These are phyloP conservation scores for Kwoniella dendrophila DNA, from an alignment of 768 basidiomycete genomes.

Conservation along the genomic window DNA sequence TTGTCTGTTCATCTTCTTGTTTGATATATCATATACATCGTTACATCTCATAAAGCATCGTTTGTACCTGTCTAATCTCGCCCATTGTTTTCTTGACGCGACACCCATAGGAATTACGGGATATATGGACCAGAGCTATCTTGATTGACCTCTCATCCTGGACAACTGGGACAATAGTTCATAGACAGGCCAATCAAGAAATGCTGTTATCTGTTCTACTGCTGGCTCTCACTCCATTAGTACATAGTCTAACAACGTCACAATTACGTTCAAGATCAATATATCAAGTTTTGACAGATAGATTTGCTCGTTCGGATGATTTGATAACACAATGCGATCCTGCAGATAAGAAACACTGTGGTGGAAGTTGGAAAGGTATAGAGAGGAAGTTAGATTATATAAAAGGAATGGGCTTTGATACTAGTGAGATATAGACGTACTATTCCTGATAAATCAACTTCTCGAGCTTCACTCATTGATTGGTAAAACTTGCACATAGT, in stretches of 20 bases:
- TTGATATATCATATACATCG: no score
- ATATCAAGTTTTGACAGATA: constrained; percentile 55
- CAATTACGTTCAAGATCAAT: constrained; percentile 43
- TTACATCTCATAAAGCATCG: no score
- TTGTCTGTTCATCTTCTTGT: no score
- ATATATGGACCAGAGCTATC: no score
- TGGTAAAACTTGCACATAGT: constrained; percentile 27
- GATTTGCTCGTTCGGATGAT: constrained; percentile 49
- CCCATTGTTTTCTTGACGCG: no score
- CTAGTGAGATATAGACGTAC: constrained; percentile 27
- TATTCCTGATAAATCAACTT: background rate
- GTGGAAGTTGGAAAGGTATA: constrained; percentile 54
- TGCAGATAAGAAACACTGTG: constrained; percentile 46
- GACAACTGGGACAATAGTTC: no score
- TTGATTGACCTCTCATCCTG: no score
- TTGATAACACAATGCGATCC: constrained; percentile 27
- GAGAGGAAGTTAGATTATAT: constrained; percentile 54
- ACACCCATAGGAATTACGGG: no score
- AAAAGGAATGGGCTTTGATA: constrained; percentile 57
- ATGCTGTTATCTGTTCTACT: constrained; percentile 17
- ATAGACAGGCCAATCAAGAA: background rate
- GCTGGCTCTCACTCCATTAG: constrained; percentile 9
- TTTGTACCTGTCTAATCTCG: no score
- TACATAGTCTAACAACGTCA: constrained; percentile 22
- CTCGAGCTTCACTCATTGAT: background rate